Evolutionary conservation across 345 rosid species (phyloP).

Genomic region (Eucalyptus polyanthemos): DNA sequence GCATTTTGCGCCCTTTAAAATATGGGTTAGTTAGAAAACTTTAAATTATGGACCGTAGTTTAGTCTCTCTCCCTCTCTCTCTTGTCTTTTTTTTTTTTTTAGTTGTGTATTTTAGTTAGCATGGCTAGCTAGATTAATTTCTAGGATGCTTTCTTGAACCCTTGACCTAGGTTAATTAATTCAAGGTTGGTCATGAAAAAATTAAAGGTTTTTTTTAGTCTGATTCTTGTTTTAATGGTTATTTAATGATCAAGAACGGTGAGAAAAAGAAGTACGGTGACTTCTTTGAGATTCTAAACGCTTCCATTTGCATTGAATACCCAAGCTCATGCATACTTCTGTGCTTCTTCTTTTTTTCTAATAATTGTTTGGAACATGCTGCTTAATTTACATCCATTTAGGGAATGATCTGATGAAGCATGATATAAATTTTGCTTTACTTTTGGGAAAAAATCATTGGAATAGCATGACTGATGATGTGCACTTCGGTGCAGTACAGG

Average conservation of each 20-base stretch:
- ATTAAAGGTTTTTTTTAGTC: neutral
- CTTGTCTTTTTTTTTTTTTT: too few relatives aligned
- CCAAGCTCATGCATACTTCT: neutral
- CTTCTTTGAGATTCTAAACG: neutral
- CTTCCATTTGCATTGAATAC: neutral
- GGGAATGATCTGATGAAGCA: neutral
- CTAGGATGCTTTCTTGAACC: neutral
- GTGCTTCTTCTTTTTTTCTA: neutral
- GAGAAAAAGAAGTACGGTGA: neutral
- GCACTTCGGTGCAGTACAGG: constrained; percentile 67
- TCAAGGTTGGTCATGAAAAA: neutral
- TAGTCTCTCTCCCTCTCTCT: too few relatives aligned
- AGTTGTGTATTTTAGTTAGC: neutral
- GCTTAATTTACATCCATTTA: neutral
- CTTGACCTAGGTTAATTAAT: neutral
- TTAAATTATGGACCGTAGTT: neutral
- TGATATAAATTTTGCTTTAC: neutral
- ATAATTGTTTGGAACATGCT: neutral
- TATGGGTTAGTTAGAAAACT: neutral
- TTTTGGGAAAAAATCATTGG: neutral
- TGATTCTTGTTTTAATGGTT: neutral
- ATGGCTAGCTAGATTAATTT: neutral
- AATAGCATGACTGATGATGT: constrained; percentile 16
- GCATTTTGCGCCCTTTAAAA: neutral
- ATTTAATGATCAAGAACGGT: neutral